Base-by-base conservation (phyloP, 352 stramenopile genomes). In the Elongisporangium anandrum region DNA sequence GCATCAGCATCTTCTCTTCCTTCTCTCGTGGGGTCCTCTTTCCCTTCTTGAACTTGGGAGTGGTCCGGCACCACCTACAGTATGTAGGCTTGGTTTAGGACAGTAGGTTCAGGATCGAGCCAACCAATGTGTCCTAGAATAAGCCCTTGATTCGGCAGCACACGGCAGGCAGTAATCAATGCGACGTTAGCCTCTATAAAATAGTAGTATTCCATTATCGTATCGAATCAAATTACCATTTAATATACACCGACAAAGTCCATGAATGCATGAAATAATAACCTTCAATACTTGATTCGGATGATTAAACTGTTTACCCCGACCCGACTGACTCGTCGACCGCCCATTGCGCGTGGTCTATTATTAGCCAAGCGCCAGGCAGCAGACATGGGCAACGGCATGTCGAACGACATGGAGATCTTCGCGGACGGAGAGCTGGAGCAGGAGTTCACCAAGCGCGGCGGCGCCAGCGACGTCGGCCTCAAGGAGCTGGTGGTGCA, bases 381-480 rank as follows among this genome's bases (percentile, higher is more conserved):
- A 41, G 29, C 29, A 41, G 29, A 41, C 39, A 94, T 94, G 85
- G 85, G 85, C 57, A 91, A 88, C 71, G 79, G 76, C 50, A 72
- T 75, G 52, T 91, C 83, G 1, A 77, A 55, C 7, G 81, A 90
- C 58, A 91, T 95, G 66, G 71, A 81, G 57, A 92, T 95, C 66
- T 95, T 94, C 62, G 81, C 73, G 13, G 80, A 90, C 38, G 87
- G 85, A 52, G 82, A 94, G 59, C 61, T 93, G 53, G 85, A 94
- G 53, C 70, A 70, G 12, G 82, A 90, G 62, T 79, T 95, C 60
- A 76, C 80, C 61, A 71, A 71, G 2, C 71, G 79, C 13, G 79
- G 81, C 55, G 84, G 79, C 63, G 69, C 76, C 0, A 79, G 76
- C 54, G 73, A 95, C 66, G 72, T 85, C 50, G 89, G 79, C 51